Evolutionary conservation across 2,329 filamentous ascomycete species (phyloP).

Genomic region (Pestalotiopsis sp.): DNA sequence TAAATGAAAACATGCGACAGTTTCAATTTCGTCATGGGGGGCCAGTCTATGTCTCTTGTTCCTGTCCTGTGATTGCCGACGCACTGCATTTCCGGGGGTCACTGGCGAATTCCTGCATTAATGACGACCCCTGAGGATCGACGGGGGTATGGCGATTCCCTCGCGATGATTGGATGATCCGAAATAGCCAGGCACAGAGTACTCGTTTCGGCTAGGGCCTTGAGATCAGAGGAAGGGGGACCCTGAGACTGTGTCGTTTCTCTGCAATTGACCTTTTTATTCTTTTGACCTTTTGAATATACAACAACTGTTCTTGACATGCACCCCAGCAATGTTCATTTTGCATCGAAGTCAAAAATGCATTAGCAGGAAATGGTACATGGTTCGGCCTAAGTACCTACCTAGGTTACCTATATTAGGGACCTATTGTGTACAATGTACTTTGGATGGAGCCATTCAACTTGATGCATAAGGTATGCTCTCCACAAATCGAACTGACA

Average conservation of each 20-base stretch:
- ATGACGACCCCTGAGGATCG: conserved; percentile 8
- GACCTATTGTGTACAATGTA: not conserved
- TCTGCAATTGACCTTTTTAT: too few species aligned
- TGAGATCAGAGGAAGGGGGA: not conserved
- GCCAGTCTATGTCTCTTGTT: not conserved
- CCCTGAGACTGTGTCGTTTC: not conserved
- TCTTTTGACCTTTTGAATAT: too few species aligned
- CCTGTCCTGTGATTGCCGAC: not conserved
- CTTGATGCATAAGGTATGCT: not conserved
- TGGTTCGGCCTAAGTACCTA: too few species aligned
- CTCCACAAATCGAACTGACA: not conserved
- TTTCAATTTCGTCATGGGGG: conserved; percentile 13
- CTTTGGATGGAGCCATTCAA: not conserved
- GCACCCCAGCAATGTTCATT: not conserved
- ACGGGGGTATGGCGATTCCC: not conserved
- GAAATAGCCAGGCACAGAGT: conserved; percentile 6
- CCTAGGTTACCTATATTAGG: too few species aligned
- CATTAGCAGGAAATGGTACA: too few species aligned
- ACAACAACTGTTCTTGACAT: not conserved
- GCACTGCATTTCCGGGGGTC: not conserved
- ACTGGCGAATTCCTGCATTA: not conserved
- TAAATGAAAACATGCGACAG: conserved; percentile 11
- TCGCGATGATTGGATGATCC: not conserved
- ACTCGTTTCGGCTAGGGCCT: conserved; percentile 10
- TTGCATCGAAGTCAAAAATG: too few species aligned